Percentiles rank a stretch among this genome's conserved stretches.
phyloP scores from a whole-genome alignment of 768 basidiomycete species.

The Polyporus arcularius region DNA sequence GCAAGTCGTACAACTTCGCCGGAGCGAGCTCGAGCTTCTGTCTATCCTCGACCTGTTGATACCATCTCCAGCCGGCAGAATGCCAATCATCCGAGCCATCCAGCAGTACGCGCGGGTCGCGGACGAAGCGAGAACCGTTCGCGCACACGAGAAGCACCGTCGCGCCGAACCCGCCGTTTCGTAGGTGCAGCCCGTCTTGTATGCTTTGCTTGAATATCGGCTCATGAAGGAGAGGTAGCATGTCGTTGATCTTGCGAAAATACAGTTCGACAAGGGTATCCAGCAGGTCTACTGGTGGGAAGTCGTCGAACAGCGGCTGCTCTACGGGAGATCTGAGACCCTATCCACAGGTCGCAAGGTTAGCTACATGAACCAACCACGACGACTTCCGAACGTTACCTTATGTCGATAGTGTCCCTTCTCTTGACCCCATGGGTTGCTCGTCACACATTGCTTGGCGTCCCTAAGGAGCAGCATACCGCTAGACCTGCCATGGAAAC shows the following conservation, averaged over 20 bases:
- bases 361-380: neutral
- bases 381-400: too few species aligned
- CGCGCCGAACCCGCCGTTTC: neutral
- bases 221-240: slow-evolving; percentile 44
- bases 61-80: neutral
- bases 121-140: neutral
- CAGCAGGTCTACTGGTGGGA: slow-evolving; percentile 67
- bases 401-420: neutral
- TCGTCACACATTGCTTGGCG: neutral
- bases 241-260: slow-evolving; percentile 60
- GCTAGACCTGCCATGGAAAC: neutral
- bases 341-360: neutral
- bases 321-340: neutral
- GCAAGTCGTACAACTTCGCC: slow-evolving; percentile 58
- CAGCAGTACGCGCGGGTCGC: neutral
- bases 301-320: slow-evolving; percentile 24
- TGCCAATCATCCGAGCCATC: neutral
- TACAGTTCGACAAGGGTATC: slow-evolving; percentile 61
- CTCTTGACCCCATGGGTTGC: neutral
- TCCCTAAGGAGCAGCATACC: neutral
- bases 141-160: neutral
- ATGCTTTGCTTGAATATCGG: slow-evolving; percentile 3
- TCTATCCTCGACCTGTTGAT: slow-evolving; percentile 44
- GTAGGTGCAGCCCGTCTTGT: neutral
- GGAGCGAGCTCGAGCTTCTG: slow-evolving; percentile 55